Evolutionary conservation across 495 filamentous ascomycete genomes (phyloP), one percentile per base, ranked within the genome.

Genomic region (Xylaria longipes): DNA sequence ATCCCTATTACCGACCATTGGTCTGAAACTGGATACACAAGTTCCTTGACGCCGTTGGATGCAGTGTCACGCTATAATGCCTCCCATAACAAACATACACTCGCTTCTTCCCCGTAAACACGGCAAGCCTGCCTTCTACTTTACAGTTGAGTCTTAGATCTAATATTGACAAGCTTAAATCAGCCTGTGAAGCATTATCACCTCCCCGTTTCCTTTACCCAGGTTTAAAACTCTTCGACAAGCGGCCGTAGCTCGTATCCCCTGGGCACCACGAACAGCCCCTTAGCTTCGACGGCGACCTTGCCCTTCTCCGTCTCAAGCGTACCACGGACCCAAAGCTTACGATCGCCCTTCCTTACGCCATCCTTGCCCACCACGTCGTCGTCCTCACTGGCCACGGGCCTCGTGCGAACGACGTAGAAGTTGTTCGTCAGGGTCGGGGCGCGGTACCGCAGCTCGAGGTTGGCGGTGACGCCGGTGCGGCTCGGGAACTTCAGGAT

Each of bases 241-340:
- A 88, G 69, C 50, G 78, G 74, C 52, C 73, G 73, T 39, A 89
- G 82, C 72, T 85, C 79, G 29, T 87, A 81, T 8, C 77, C 81
- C 75, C 85, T 87, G 2, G 88, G 88, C 29, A 89, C 89, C 9
- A 93, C 90, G 79, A 92, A 93, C 68, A 93, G 75, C 11, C 83
- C 90, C 60, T 85, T 85, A 0, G 89, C 87, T 72, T 87, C 80
- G 1, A 89, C 89, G 72, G 82, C 87, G 22, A 89, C 67, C 27
- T 77, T 78, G 6, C 89, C 90, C n/a, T 84, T 76, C 22, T 84
- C 68, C 63, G 84, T 84, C 67, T 87, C 87, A 33, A 92, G 75
- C 52, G 83, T 82, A 14, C 84, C 90, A 37, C 76, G 83, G 29
- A 89, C 90, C 81, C 84, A 92, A 45, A 86, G 82, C 81, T 92